Percentiles rank a stretch among this genome's conserved stretches.
These are phyloP conservation scores for Chlorencoelia australis DNA, from an alignment of 2,329 filamentous ascomycete species.

Conservation along the genomic window DNA sequence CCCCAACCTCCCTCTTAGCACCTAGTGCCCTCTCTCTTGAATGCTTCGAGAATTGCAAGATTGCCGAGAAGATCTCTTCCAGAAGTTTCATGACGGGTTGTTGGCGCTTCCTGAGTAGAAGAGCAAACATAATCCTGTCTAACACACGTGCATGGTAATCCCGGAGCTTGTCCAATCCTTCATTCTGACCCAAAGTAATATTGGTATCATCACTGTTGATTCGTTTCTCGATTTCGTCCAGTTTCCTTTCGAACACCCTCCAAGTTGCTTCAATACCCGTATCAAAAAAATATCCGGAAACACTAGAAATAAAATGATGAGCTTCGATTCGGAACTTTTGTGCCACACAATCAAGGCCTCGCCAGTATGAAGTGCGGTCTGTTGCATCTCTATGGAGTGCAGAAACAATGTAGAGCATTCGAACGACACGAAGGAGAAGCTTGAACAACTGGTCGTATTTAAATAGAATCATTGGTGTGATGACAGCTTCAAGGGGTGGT, in stretches of 20 bases:
- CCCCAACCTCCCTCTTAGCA: constrained; percentile 22
- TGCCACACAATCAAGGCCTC: constrained; percentile 15
- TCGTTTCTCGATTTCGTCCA: constrained; percentile 51
- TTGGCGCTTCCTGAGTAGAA: constrained; percentile 68
- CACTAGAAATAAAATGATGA: constrained; percentile 64
- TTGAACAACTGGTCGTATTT: constrained; percentile 85
- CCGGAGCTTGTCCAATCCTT: constrained; percentile 57
- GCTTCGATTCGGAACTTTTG: constrained; percentile 63
- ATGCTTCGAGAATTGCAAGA: constrained; percentile 61
- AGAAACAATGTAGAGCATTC: constrained; percentile 68
- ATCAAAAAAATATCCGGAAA: constrained; percentile 73
- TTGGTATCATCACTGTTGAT: constrained; percentile 36
- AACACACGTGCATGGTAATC: constrained; percentile 63
- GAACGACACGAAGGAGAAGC: constrained; percentile 62
- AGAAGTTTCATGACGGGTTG: constrained; percentile 61
- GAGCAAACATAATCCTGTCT: constrained; percentile 62
- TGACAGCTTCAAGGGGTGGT: constrained; percentile 57
- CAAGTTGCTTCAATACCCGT: constrained; percentile 66
- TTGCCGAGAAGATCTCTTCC: constrained; percentile 62
- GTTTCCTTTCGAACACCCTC: constrained; percentile 55
- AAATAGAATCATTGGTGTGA: constrained; percentile 58
- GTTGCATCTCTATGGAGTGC: constrained; percentile 51
- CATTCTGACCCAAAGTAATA: constrained; percentile 33
- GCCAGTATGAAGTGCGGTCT: constrained; percentile 23
- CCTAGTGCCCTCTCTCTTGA: constrained; percentile 33